Conservation (phyloP, 2,329 filamentous ascomycete genomes). For the Metarhizium rileyi region DNA sequence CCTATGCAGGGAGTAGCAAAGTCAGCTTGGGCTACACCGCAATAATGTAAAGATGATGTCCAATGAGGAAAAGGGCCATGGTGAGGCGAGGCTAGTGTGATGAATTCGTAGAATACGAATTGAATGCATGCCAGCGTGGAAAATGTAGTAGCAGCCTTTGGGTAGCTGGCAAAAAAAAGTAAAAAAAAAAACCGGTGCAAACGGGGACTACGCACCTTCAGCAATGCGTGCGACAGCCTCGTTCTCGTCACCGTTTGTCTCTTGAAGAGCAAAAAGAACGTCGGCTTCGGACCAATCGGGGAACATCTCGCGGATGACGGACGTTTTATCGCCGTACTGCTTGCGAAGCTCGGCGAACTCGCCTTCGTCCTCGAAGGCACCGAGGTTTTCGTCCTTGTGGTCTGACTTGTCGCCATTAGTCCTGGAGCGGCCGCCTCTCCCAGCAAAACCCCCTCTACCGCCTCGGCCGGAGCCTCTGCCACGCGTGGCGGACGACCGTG, state of each 20-base stretch:
- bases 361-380: conserved; percentile 67
- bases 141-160: neutral
- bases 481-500: conserved; percentile 71
- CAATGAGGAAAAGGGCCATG: neutral
- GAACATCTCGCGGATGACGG: conserved; percentile 84
- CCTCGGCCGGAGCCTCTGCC: conserved; percentile 86
- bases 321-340: conserved; percentile 71
- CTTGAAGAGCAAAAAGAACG: conserved; percentile 83
- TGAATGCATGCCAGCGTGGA: neutral
- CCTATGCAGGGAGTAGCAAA: conserved; percentile 36
- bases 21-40: conserved; percentile 8
- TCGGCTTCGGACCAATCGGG: conserved; percentile 93
- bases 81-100: too few species aligned
- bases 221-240: conserved; percentile 68
- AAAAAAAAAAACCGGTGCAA: conserved; percentile 10
- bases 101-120: neutral
- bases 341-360: conserved; percentile 89
- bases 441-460: conserved; percentile 66
- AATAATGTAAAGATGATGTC: neutral
- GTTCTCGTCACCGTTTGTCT: conserved; percentile 72
- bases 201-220: conserved; percentile 48
- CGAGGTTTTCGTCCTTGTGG: conserved; percentile 46
- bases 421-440: conserved; percentile 58
- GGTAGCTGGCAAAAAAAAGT: conserved; percentile 6
- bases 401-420: conserved; percentile 62